Base-by-base conservation (phyloP, 768 basidiomycete genomes). In the Tricholoma furcatifolium region DNA sequence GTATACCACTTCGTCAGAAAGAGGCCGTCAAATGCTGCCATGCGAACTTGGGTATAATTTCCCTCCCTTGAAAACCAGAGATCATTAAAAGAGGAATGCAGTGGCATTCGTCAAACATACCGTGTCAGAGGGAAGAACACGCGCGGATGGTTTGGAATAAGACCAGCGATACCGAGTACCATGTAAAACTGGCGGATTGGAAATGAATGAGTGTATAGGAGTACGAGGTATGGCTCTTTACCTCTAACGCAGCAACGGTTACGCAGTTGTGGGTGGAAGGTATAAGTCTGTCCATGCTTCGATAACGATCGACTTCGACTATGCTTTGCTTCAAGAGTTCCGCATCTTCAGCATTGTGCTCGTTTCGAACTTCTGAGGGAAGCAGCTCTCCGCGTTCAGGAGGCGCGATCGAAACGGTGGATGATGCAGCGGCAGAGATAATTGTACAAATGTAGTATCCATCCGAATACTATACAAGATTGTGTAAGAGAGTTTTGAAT, bases 221-320 rank as follows among this genome's bases (percentile, higher is more conserved):
- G 27, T 27, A 4, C 47, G n/a, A 39, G 1, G 36, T 36, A 24
- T n/a, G 10, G 14, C 47, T 10, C 69, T 81, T 53, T 55, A 96
- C 93, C 81, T 98, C 92, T 50, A 99, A 74, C 7, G 86, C 87
- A 21, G 97, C 92, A 44, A 90, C 80, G 0, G 97, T 95, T 23
- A 98, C 88, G 31, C 92, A 84, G 64, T 99, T 99, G 61, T 96
- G 93, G 43, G 86, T 85, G 1, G 95, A 96, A 8, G 97, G 93
- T 51, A 98, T 94, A 14, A 98, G 76, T 50, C 94, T 80, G 69
- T 99, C 97, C 86, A 97, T 93, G 62, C 85, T 91, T 51, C 93
- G 85, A 71, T 95, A 96, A 40, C 96, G 82, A 62, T 93, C 91
- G 30, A 98, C 82, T 65, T 96, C 93, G 17, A 84, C 78, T 41